Conservation (phyloP, 257 asterid genomes). For the Plantago major region DNA sequence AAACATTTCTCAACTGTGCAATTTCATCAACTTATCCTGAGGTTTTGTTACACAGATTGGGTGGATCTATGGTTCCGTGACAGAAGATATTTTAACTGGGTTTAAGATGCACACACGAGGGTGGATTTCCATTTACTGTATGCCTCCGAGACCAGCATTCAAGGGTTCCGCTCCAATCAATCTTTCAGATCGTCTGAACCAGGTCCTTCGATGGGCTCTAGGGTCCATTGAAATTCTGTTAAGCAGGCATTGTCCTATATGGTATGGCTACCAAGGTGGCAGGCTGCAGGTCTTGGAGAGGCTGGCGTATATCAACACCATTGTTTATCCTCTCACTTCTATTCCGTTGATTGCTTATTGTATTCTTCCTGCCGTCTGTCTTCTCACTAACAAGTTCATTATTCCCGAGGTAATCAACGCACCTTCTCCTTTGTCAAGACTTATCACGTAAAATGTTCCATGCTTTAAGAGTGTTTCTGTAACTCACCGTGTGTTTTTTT, state of each 20-base stretch:
- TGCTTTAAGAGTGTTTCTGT: too few relatives aligned
- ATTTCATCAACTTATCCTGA: not conserved
- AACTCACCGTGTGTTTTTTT: too few relatives aligned
- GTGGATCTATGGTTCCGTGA: slow-evolving; percentile 93
- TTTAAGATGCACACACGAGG: slow-evolving; percentile 94
- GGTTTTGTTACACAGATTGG: slow-evolving; percentile 52
- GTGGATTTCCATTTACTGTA: slow-evolving; percentile 82
- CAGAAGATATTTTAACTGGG: slow-evolving; percentile 93
- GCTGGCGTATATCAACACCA: slow-evolving; percentile 79
- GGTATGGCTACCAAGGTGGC: slow-evolving; percentile 77
- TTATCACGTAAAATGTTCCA: too few relatives aligned
- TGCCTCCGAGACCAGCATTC: slow-evolving; percentile 89
- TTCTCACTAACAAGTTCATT: slow-evolving; percentile 77
- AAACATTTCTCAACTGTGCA: too few relatives aligned
- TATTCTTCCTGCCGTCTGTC: slow-evolving; percentile 84
- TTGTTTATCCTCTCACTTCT: slow-evolving; percentile 83
- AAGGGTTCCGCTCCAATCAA: slow-evolving; percentile 96
- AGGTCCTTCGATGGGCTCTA: slow-evolving; percentile 94
- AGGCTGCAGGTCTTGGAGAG: slow-evolving; percentile 64
- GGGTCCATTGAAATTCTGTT: slow-evolving; percentile 86
- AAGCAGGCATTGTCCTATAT: slow-evolving; percentile 89
- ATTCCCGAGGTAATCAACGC: slow-evolving; percentile 57
- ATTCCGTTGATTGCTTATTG: slow-evolving; percentile 80
- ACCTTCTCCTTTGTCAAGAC: not conserved
- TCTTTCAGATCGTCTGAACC: slow-evolving; percentile 91